A percentile compares a stretch with the other conserved stretches of the same genome.
Conservation (phyloP, 2,329 filamentous ascomycete species). For the Aureobasidium uvarum region DNA sequence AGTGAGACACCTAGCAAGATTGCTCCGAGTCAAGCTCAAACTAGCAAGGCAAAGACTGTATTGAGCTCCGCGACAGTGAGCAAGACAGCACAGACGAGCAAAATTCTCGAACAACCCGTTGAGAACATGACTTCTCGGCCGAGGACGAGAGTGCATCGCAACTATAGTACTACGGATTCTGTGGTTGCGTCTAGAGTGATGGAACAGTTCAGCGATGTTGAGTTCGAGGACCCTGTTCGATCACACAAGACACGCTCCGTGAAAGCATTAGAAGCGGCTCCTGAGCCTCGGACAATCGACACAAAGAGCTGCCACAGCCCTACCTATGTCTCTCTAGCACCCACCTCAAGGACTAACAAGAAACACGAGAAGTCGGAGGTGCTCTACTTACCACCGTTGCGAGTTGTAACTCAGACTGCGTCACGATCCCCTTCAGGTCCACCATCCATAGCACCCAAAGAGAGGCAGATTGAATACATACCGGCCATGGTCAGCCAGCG, state of each 20-base stretch:
- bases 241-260: neutral
- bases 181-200: constrained; percentile 27
- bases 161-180: constrained; percentile 41
- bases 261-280: constrained; percentile 43
- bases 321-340: constrained; percentile 36
- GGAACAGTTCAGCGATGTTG: constrained; percentile 32
- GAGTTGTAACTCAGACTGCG: neutral
- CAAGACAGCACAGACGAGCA: constrained; percentile 26
- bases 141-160: constrained; percentile 36
- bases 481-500: constrained; percentile 37
- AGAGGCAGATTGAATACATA: constrained; percentile 37
- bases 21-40: constrained; percentile 30
- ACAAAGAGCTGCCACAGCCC: constrained; percentile 38
- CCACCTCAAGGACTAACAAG: neutral
- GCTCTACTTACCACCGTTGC: neutral
- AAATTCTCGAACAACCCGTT: constrained; percentile 18
- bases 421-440: neutral
- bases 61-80: constrained; percentile 18
- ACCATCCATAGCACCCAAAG: constrained; percentile 30
- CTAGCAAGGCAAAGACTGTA: constrained; percentile 26
- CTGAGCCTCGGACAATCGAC: constrained; percentile 28
- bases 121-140: constrained; percentile 10
- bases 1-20: constrained; percentile 29
- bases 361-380: neutral
- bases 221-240: constrained; percentile 33